Evolutionary conservation across 1,284 basidiomycete genomes (phyloP), one percentile per base, ranked within the genome.

Genomic region (Malassezia psittaci): DNA sequence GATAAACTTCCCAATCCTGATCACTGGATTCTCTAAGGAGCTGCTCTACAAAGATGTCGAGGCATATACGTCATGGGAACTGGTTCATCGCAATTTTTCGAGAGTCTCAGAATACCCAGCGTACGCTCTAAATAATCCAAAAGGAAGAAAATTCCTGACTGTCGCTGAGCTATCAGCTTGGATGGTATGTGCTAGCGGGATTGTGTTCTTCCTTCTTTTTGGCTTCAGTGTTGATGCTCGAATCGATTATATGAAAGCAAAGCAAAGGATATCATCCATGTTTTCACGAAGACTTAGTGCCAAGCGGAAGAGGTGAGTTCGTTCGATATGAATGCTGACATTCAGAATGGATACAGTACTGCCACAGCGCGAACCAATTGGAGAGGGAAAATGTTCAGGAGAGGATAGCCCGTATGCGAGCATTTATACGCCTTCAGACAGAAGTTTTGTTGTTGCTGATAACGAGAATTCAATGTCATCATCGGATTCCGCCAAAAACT

Each of bases 11-110:
- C 74, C 53, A 78, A 80, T 18, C 62, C 80, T 24, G 29, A 54
- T 2, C 40, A 57, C 9, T 43, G 57, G 0, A 59, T 65, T 57
- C 12, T 21, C 39, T 16, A 33, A 52, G 8, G 46, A 57, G 15
- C 16, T 57, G 12, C 34, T 41, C 2, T 53, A 57, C 16, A 10
- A 36, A 29, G 47, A 36, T 1, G 48, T 81, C 2, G 56, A 63
- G 0, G 79, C 81, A 0, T 85, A 82, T 78, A 70, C 76, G 32
- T 77, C 72, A 40, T 85, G 83, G 83, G 77, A 60, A 0, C 72
- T 80, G 59, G 80, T 80, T 0, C 85, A 86, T 63, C 69, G 45
- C 15, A 57, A 78, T 48, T 85, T 68, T 46, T 37, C 36, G 13
- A 16, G 19, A 4, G 38, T 60, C 32, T 21, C 24, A 24, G 37